These are phyloP conservation scores for Stereocaulon alpinum DNA, from an alignment of 495 filamentous ascomycete genomes.

Conservation along the genomic window DNA sequence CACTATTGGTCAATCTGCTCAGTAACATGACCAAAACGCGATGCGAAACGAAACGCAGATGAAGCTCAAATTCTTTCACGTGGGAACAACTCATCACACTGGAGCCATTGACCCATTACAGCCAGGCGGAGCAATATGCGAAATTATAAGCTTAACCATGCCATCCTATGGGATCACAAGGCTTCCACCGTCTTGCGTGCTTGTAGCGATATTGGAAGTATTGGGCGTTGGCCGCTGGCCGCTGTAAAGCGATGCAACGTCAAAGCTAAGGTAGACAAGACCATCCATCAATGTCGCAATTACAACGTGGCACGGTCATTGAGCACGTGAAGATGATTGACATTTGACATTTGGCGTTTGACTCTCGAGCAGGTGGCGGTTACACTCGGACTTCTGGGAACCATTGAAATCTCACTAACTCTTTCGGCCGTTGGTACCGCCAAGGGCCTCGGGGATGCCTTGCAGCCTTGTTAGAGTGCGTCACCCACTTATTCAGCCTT, in stretches of 20 bases:
- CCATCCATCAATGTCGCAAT: background rate
- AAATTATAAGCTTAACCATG: background rate
- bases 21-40: background rate
- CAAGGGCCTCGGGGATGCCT: background rate
- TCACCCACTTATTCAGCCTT: background rate
- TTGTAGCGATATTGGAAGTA: background rate
- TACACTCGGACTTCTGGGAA: no score
- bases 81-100: background rate
- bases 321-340: background rate
- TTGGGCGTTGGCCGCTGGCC: background rate
- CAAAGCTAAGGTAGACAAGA: background rate
- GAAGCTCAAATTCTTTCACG: background rate
- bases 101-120: slow-evolving; percentile 6
- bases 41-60: background rate
- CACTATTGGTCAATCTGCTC: background rate
- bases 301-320: background rate
- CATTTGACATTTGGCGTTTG: background rate
- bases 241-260: background rate
- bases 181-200: background rate
- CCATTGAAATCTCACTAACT: background rate
- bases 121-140: background rate
- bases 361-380: no score
- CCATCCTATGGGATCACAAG: background rate
- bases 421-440: background rate
- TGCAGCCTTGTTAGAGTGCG: background rate